Evolutionary conservation across 139 green algal species (phyloP).

Genomic region (Volvox reticuliferus): DNA sequence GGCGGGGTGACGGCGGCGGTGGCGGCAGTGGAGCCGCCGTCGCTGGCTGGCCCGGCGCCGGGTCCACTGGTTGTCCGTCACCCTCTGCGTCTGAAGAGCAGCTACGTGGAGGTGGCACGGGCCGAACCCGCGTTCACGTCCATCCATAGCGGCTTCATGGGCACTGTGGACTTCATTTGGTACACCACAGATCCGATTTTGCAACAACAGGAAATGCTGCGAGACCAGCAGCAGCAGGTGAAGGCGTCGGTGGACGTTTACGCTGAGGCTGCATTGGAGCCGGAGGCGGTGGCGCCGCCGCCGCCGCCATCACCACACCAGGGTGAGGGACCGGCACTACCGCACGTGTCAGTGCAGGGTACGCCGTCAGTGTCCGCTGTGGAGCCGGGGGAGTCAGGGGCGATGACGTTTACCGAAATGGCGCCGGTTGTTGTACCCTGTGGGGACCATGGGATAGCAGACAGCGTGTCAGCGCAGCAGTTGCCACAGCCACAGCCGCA

Average conservation of each 20-base stretch:
- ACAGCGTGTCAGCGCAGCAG: too few species aligned
- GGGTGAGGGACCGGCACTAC: too few species aligned
- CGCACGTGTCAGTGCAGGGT: too few species aligned
- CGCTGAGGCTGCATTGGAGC: too few species aligned
- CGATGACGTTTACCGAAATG: too few species aligned
- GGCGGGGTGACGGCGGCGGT: not conserved
- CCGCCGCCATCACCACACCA: too few species aligned
- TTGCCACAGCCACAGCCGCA: not conserved
- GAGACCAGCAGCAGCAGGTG: too few species aligned
- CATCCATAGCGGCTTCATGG: constrained; percentile 78
- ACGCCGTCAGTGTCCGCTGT: too few species aligned
- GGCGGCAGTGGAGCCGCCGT: not conserved
- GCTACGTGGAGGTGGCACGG: constrained; percentile 42
- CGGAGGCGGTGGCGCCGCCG: not conserved
- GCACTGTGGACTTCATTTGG: constrained; percentile 87
- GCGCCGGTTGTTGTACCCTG: too few species aligned
- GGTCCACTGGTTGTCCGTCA: not conserved
- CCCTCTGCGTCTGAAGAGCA: constrained; percentile 31
- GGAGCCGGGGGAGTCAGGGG: too few species aligned
- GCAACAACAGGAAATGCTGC: not conserved
- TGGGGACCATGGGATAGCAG: too few species aligned
- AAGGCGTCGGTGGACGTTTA: too few species aligned
- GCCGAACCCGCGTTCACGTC: constrained; percentile 74
- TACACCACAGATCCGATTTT: constrained; percentile 6
- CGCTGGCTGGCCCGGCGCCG: not conserved